Evolutionary conservation across 176 grass and related monocot genomes (phyloP), one percentile per base, ranked within the genome.

Genomic region (Tillandsia fasciculata): DNA sequence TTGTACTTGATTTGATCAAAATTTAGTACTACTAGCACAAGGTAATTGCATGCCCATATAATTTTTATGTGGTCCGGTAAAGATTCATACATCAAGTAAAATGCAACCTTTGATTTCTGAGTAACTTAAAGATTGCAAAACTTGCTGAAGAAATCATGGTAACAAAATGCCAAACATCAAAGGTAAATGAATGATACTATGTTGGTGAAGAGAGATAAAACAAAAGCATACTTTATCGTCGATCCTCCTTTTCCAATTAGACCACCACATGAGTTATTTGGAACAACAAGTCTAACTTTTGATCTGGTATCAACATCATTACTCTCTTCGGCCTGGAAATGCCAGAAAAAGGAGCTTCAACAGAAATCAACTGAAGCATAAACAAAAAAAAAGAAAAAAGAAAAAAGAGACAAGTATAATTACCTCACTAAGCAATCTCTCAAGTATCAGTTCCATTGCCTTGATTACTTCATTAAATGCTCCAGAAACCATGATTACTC

Each of bases 201-300:
- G 2, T 64, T 67, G 15, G 17, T 28, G 18, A 81, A 74, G 2
- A 53, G 53, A 48, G 8, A 28, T 20, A 22, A 14, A 18, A 54
- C 20, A 42, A 52, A 52, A 67, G 8, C 81, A 83, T 89, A 96
- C 88, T 92, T 96, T 77, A 96, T 96, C 70, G 93, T 96, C 57
- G 86, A 79, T 78, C 93, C 93, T 77, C 86, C 93, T 88, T 96
- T 96, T 76, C 93, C 93, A 83, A 96, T 96, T 74, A 96, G 92
- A 27, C 89, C 93, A 64, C 93, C 93, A 69, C 93, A 96, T 63
- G 93, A 90, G 68, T 89, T 92, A 83, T 96, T 96, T 61, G 89
- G 89, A 75, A 96, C 89, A 77, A 92, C 83, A 63, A 96, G 79
- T 82, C 86, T 87, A 74, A 92, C 77, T 82, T 96, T 96, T 65